phyloP scores from a whole-genome alignment of 768 basidiomycete genomes.

The Lactifluus volemus region DNA sequence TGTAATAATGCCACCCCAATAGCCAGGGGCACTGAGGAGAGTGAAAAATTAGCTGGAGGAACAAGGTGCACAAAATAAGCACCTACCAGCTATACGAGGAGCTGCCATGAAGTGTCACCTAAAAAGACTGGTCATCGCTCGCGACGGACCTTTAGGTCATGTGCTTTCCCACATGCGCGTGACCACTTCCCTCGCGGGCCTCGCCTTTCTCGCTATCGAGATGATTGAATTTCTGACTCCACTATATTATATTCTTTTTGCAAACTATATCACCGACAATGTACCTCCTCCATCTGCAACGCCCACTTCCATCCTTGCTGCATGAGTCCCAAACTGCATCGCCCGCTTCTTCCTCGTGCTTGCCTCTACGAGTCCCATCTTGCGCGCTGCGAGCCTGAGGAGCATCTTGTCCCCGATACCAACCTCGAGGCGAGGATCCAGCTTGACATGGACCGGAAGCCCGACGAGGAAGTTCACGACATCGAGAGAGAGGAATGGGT shows the following conservation, averaged over 20 bases:
- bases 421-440: slow-evolving; percentile 64
- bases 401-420: slow-evolving; percentile 89
- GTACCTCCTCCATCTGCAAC: slow-evolving; percentile 41
- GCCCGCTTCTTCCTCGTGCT: slow-evolving; percentile 79
- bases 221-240: too few species aligned
- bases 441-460: slow-evolving; percentile 74
- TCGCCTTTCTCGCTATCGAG: too few species aligned
- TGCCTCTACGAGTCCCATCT: slow-evolving; percentile 69
- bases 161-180: background rate
- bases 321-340: slow-evolving; percentile 94
- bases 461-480: slow-evolving; percentile 70
- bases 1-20: slow-evolving; percentile 37
- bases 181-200: too few species aligned
- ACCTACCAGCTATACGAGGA: slow-evolving; percentile 12
- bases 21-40: slow-evolving; percentile 59
- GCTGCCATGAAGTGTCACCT: background rate
- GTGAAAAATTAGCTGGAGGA: slow-evolving; percentile 41
- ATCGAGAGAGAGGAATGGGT: slow-evolving; percentile 80
- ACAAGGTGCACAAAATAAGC: slow-evolving; percentile 26
- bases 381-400: slow-evolving; percentile 58
- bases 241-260: background rate
- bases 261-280: background rate
- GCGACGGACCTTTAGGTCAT: background rate
- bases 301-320: slow-evolving; percentile 70
- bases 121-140: background rate